phyloP scores from a whole-genome alignment of 805 yeast genomes.

The Candida arabinofermentans region DNA sequence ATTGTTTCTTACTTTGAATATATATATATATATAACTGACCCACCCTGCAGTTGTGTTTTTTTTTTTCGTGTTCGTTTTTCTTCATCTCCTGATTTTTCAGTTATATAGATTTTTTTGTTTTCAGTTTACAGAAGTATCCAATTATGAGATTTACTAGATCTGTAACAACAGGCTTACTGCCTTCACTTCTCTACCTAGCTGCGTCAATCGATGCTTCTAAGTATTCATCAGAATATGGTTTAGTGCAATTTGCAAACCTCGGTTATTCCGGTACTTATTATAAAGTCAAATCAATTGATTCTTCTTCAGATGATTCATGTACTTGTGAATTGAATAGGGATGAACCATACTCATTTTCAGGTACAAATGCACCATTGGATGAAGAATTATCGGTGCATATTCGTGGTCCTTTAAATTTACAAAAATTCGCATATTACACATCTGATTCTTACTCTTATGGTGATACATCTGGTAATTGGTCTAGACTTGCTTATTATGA shows the following conservation, averaged over 20 bases:
- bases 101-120: no score
- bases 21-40: no score
- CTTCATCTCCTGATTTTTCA: no score
- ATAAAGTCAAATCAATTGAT: slow-evolving; percentile 41
- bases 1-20: no score
- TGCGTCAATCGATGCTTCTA: slow-evolving; percentile 7
- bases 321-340: slow-evolving; percentile 38
- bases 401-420: slow-evolving; percentile 70
- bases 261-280: slow-evolving; percentile 53
- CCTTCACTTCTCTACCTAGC: slow-evolving; percentile 5
- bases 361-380: slow-evolving; percentile 66
- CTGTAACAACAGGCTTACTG: background rate
- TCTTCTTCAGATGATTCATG: slow-evolving; percentile 42
- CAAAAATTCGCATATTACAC: slow-evolving; percentile 59
- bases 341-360: slow-evolving; percentile 35
- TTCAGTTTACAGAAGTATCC: no score
- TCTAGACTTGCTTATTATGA: slow-evolving; percentile 57
- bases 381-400: slow-evolving; percentile 69
- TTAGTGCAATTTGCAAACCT: slow-evolving; percentile 48
- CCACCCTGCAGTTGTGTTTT: no score
- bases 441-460: slow-evolving; percentile 37
- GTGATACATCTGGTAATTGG: slow-evolving; percentile 47
- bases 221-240: slow-evolving; percentile 31
- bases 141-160: background rate
- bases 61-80: no score